Conservation (phyloP, 257 asterid species). For the Avicennia marina region DNA sequence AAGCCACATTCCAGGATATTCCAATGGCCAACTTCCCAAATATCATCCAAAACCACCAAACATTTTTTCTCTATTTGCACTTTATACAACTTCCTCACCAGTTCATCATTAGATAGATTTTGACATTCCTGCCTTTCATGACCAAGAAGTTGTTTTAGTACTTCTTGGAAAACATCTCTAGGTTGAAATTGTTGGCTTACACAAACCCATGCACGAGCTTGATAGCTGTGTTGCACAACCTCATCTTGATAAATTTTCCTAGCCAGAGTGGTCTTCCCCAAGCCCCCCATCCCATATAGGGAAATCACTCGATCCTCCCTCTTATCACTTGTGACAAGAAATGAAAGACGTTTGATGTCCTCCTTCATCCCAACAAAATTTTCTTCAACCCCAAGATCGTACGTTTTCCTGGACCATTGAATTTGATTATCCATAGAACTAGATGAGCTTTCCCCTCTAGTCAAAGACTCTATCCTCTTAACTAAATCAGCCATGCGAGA, state of each 20-base stretch:
- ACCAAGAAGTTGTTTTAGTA: background rate
- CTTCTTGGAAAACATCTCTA: constrained; percentile 3
- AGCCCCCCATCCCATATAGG: constrained; percentile 11
- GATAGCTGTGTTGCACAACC: background rate
- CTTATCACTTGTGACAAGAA: background rate
- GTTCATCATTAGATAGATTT: background rate
- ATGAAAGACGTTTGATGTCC: background rate
- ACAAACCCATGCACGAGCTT: constrained; percentile 19
- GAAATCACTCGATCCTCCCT: background rate
- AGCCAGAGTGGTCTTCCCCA: constrained; percentile 15
- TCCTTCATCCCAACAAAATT: constrained; percentile 5
- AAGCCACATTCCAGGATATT: constrained; percentile 5
- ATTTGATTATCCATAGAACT: background rate
- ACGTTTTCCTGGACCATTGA: background rate
- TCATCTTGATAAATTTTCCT: background rate
- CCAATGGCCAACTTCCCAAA: constrained; percentile 9
- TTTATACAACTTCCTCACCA: constrained; percentile 1
- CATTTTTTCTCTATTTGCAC: background rate
- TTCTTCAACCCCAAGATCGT: background rate
- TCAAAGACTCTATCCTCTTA: background rate
- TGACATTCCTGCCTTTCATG: background rate
- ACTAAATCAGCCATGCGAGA: background rate
- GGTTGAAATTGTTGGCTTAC: constrained; percentile 21
- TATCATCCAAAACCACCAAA: constrained; percentile 17
- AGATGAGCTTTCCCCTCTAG: background rate